Conservation (phyloP, 176 grass and related monocot species). For the Hsuehochloa calcarea region DNA sequence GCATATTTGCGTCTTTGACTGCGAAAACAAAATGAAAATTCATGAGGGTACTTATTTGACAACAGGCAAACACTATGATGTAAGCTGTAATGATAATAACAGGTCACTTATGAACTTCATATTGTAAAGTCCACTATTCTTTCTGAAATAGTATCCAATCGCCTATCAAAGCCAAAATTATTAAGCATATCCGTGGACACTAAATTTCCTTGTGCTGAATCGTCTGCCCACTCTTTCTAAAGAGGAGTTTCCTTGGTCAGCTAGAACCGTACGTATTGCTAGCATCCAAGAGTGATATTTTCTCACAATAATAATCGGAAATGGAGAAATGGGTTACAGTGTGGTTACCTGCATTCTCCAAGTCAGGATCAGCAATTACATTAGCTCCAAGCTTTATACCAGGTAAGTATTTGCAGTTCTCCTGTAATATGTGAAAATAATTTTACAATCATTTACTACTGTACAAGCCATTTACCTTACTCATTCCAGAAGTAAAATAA, state of each 20-base stretch:
- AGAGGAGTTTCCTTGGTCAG: background rate
- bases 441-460: background rate
- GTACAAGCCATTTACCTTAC: background rate
- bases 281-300: background rate
- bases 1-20: slow-evolving; percentile 91
- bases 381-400: slow-evolving; percentile 86
- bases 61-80: background rate
- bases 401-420: slow-evolving; percentile 92
- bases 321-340: background rate
- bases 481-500: background rate
- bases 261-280: slow-evolving; percentile 2
- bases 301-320: background rate
- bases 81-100: background rate
- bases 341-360: slow-evolving; percentile 82
- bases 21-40: slow-evolving; percentile 10
- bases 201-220: background rate
- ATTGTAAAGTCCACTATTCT: background rate
- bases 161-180: background rate
- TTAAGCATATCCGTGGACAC: background rate
- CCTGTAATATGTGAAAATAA: slow-evolving; percentile 48
- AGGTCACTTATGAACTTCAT: background rate
- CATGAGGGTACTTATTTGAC: background rate
- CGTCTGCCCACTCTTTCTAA: background rate
- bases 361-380: slow-evolving; percentile 83
- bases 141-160: background rate